Percentiles rank a stretch among this genome's conserved stretches.
Evolutionary conservation across 768 basidiomycete genomes (phyloP).

Genomic region (Crassisporium funariophilum): DNA sequence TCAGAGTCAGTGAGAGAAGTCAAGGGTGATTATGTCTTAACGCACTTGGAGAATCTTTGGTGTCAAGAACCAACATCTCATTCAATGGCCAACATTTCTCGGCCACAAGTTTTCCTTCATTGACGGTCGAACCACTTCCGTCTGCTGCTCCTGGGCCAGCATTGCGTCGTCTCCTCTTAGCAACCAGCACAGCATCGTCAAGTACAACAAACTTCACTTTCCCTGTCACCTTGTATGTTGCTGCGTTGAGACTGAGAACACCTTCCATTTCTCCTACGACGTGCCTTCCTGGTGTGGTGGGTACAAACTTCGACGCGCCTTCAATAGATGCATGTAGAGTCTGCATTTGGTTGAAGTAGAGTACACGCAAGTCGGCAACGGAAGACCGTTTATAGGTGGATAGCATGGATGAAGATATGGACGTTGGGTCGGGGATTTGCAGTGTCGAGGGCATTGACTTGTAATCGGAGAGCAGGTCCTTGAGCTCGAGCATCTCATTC

Average conservation of each 20-base stretch:
- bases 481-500: conserved; percentile 97
- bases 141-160: conserved; percentile 46
- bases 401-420: conserved; percentile 47
- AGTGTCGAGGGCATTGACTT: conserved; percentile 93
- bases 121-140: conserved; percentile 44
- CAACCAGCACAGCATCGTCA: conserved; percentile 90
- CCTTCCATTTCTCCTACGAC: conserved; percentile 85
- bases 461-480: conserved; percentile 93
- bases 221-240: conserved; percentile 91
- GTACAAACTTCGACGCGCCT: conserved; percentile 93
- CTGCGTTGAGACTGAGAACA: conserved; percentile 84
- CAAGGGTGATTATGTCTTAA: conserved; percentile 14
- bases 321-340: conserved; percentile 87
- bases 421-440: conserved; percentile 83
- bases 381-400: conserved; percentile 75
- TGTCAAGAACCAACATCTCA: conserved; percentile 94
- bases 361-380: conserved; percentile 89
- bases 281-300: conserved; percentile 88
- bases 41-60: conserved; percentile 91
- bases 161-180: conserved; percentile 70
- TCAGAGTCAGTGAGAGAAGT: not conserved
- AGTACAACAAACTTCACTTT: conserved; percentile 88
- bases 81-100: conserved; percentile 92
- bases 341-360: conserved; percentile 96
- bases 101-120: conserved; percentile 82